Percentiles rank a stretch among this genome's conserved stretches.
Conservation (phyloP, 352 stramenopile species). For the Phytophthora crassamura region DNA sequence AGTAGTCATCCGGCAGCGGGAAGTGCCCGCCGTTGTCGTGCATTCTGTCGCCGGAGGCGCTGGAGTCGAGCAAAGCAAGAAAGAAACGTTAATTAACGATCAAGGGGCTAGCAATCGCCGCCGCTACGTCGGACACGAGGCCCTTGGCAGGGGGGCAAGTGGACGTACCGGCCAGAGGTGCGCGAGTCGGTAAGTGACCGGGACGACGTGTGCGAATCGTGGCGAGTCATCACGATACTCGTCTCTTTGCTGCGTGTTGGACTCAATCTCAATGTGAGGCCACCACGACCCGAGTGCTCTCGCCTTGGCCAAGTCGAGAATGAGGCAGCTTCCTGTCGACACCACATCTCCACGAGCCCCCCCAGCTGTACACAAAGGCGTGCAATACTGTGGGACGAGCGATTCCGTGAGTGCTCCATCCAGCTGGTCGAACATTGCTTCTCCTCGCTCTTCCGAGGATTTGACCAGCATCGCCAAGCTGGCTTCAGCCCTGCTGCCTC, state of each 20-base stretch:
- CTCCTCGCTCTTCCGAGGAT: conserved; percentile 26
- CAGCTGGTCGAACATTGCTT: conserved; percentile 31
- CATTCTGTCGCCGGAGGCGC: conserved; percentile 15
- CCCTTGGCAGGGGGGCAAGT: background rate
- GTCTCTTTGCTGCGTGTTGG: conserved; percentile 9
- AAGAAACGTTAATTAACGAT: conserved; percentile 3
- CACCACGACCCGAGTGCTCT: conserved; percentile 1
- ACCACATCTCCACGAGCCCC: conserved; percentile 13
- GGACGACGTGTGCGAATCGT: background rate
- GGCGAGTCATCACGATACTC: conserved; percentile 18
- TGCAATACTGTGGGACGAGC: conserved; percentile 18
- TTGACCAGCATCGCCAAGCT: background rate
- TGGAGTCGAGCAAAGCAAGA: conserved; percentile 13
- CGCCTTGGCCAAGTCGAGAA: conserved; percentile 32
- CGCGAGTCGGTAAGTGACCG: conserved; percentile 26
- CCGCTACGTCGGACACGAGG: conserved; percentile 10
- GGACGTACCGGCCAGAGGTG: conserved; percentile 29
- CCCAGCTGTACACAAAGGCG: too few species aligned
- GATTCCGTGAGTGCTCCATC: conserved; percentile 3
- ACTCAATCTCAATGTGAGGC: too few species aligned
- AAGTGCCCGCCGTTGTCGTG: conserved; percentile 42
- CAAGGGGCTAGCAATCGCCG: background rate
- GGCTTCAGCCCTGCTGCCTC: too few species aligned
- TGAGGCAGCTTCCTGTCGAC: conserved; percentile 9
- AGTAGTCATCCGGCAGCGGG: conserved; percentile 51